Percentiles rank a stretch among this genome's conserved stretches.
phyloP scores from a whole-genome alignment of 495 filamentous ascomycete genomes.

The Penicillium riverlandense region DNA sequence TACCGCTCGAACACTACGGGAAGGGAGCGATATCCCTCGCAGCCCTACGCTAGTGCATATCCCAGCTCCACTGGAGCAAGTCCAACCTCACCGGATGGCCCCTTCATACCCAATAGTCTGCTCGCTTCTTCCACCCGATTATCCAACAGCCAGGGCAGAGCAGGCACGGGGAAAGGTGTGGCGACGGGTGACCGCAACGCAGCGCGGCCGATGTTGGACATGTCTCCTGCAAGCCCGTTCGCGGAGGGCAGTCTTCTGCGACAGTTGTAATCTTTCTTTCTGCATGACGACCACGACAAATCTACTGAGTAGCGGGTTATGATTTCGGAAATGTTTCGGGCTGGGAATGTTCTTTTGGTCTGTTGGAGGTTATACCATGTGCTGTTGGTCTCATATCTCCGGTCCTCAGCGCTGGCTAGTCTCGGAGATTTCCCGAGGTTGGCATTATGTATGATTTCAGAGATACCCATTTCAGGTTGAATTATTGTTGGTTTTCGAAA shows the following conservation, averaged over 20 bases:
- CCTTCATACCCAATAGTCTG: conserved; percentile 34
- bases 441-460: too few species aligned
- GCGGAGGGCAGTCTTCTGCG: conserved; percentile 48
- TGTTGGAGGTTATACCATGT: conserved; percentile 46
- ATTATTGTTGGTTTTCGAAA: too few species aligned
- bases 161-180: conserved; percentile 39
- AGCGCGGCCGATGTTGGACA: conserved; percentile 49
- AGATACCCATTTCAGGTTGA: too few species aligned
- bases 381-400: too few species aligned
- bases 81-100: conserved; percentile 12
- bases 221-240: conserved; percentile 44
- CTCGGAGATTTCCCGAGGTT: too few species aligned
- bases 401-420: too few species aligned
- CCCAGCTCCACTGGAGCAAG: conserved; percentile 9
- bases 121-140: conserved; percentile 21
- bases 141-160: conserved; percentile 15
- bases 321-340: conserved; percentile 34
- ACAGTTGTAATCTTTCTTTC: conserved; percentile 11
- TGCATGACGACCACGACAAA: not conserved
- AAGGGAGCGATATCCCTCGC: conserved; percentile 16
- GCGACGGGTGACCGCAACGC: conserved; percentile 45
- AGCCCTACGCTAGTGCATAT: conserved; percentile 7
- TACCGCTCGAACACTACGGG: conserved; percentile 19
- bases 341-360: conserved; percentile 25
- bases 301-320: conserved; percentile 18